Evolutionary conservation across 2,329 filamentous ascomycete genomes (phyloP).

Genomic region (Penicillium sumatraense): DNA sequence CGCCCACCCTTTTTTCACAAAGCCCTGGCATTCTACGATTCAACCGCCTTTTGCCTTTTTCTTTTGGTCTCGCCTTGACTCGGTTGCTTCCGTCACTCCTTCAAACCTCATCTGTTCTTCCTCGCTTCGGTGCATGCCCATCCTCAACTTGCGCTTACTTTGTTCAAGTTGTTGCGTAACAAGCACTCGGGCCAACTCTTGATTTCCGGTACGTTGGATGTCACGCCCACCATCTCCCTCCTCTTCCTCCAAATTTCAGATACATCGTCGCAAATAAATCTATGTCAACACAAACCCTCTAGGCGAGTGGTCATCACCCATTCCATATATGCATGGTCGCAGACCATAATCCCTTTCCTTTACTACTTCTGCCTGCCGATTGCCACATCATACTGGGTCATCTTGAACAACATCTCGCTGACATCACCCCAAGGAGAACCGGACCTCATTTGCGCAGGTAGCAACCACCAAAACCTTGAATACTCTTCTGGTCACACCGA

Average conservation of each 20-base stretch:
- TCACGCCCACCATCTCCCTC: neutral
- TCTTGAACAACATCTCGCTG: slow-evolving; percentile 5
- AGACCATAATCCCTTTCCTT: slow-evolving; percentile 37
- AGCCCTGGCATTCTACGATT: slow-evolving; percentile 1
- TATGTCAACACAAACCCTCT: too few relatives aligned
- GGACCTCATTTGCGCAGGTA: slow-evolving; percentile 45
- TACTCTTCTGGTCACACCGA: slow-evolving; percentile 26
- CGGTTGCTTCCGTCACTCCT: slow-evolving; percentile 6
- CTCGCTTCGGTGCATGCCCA: neutral
- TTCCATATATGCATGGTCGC: slow-evolving; percentile 22
- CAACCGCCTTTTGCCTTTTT: slow-evolving; percentile 5
- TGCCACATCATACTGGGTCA: slow-evolving; percentile 18
- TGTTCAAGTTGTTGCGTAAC: neutral
- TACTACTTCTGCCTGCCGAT: slow-evolving; percentile 24
- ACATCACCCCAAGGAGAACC: slow-evolving; percentile 32
- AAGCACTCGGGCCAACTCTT: neutral
- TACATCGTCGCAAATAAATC: neutral
- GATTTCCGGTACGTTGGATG: slow-evolving; percentile 4
- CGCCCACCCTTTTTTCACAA: slow-evolving; percentile 9
- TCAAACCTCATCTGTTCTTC: neutral
- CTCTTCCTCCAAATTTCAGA: neutral
- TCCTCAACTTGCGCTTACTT: neutral
- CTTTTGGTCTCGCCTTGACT: neutral
- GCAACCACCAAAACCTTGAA: slow-evolving; percentile 31
- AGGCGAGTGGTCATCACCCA: too few relatives aligned